A percentile compares a stretch with the other conserved stretches of the same genome.
Evolutionary conservation across 2,329 filamentous ascomycete species (phyloP).

Genomic region (Macrophomina pseudophaseolina): DNA sequence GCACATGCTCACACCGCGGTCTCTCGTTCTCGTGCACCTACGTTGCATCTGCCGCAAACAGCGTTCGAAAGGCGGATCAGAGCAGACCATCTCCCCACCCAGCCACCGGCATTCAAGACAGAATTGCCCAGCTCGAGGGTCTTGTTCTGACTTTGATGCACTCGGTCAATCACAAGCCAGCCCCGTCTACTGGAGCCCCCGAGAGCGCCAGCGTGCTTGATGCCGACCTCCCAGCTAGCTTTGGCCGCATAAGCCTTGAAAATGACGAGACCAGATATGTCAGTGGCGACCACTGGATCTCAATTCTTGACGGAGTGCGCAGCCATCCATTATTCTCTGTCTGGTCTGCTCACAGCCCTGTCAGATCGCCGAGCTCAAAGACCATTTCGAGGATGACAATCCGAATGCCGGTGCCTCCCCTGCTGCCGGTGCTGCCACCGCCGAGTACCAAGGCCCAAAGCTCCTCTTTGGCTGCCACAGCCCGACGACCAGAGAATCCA

Average conservation of each 20-base stretch:
- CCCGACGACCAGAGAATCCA: not conserved
- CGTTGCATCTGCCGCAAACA: not conserved
- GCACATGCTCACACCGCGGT: constrained; percentile 28
- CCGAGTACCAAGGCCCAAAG: constrained; percentile 34
- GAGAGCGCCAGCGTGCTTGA: not conserved
- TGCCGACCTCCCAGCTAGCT: not conserved
- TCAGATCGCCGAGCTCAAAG: constrained; percentile 7
- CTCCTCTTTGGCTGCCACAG: constrained; percentile 32
- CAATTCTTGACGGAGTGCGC: constrained; percentile 43
- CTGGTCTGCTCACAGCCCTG: not conserved
- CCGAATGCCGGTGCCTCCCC: not conserved
- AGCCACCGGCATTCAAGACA: constrained; percentile 16
- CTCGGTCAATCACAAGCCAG: constrained; percentile 3
- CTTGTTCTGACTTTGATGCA: constrained; percentile 28
- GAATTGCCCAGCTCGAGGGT: constrained; percentile 33
- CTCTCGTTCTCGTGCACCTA: not conserved
- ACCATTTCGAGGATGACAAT: not conserved
- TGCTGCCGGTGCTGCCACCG: constrained; percentile 35
- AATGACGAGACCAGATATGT: constrained; percentile 1
- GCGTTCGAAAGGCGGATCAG: not conserved
- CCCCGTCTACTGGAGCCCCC: not conserved
- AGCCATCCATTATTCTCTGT: constrained; percentile 30
- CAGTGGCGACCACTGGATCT: constrained; percentile 41
- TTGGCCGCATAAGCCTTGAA: not conserved
- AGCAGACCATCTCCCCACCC: constrained; percentile 15